Conservation (phyloP, 78 protist species). For the Andalucia godoyi region DNA sequence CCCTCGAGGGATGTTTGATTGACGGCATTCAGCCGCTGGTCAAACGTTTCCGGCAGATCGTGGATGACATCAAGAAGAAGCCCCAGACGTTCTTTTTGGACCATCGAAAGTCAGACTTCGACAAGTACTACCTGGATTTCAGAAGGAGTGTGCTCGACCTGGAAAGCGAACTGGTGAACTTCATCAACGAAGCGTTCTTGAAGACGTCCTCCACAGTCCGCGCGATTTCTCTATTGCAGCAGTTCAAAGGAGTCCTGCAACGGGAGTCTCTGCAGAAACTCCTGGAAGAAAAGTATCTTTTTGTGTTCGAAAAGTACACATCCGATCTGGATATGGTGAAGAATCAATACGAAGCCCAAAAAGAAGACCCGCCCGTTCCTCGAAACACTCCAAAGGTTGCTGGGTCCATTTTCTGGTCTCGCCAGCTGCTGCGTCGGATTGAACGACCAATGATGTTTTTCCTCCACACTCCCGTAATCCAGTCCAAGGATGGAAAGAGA, state of each 20-base stretch:
- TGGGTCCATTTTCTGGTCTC: slow-evolving; percentile 38
- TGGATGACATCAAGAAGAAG: neutral
- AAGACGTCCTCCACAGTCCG: neutral
- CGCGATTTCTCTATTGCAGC: slow-evolving; percentile 16
- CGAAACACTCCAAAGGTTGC: slow-evolving; percentile 48
- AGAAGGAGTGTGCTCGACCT: neutral
- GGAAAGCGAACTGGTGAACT: neutral
- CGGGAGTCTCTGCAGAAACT: slow-evolving; percentile 9
- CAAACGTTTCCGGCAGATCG: neutral
- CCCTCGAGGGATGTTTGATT: neutral
- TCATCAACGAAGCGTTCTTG: slow-evolving; percentile 21
- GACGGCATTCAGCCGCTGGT: slow-evolving; percentile 3
- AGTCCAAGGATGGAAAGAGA: slow-evolving; percentile 14
- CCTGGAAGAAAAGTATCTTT: slow-evolving; percentile 6
- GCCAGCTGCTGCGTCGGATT: slow-evolving; percentile 29
- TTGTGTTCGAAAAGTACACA: slow-evolving; percentile 18
- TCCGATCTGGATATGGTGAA: slow-evolving; percentile 22
- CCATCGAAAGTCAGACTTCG: slow-evolving; percentile 6
- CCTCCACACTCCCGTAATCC: neutral
- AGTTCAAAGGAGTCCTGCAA: slow-evolving; percentile 10
- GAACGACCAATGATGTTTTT: slow-evolving; percentile 40
- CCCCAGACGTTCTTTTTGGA: neutral
- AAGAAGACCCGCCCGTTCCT: slow-evolving; percentile 24
- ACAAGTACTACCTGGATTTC: slow-evolving; percentile 21
- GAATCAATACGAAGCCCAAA: slow-evolving; percentile 4